phyloP scores from a whole-genome alignment of 1,284 basidiomycete species.

The Trichosporon ovoides region DNA sequence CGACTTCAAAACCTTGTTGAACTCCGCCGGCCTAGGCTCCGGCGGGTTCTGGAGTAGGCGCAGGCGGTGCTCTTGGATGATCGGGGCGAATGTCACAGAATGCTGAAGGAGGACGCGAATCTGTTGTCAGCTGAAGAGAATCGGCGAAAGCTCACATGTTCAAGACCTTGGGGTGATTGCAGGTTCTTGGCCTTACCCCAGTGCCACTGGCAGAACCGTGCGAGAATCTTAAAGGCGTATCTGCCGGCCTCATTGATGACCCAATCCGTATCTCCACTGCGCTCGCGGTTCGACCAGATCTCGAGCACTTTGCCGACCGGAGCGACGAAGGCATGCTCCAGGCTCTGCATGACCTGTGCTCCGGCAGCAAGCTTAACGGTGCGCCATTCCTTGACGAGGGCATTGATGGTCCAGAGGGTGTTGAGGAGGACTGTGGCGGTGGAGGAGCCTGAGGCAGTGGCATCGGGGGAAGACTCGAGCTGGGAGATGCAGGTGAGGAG shows the following conservation, averaged over 20 bases:
- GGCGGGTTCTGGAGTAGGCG: constrained; percentile 26
- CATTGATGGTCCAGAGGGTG: constrained; percentile 48
- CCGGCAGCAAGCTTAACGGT: constrained; percentile 45
- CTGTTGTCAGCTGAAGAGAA: constrained; percentile 19
- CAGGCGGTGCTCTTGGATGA: constrained; percentile 40
- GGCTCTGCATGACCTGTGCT: constrained; percentile 38
- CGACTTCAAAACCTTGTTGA: constrained; percentile 28
- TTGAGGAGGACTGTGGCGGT: constrained; percentile 44
- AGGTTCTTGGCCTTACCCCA: constrained; percentile 43
- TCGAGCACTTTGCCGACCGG: constrained; percentile 37
- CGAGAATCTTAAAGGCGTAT: constrained; percentile 48
- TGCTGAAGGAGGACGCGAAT: constrained; percentile 36
- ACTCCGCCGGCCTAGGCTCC: constrained; percentile 16
- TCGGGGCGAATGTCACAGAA: constrained; percentile 39
- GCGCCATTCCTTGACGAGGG: constrained; percentile 48
- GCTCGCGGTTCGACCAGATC: constrained; percentile 34
- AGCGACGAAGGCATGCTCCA: constrained; percentile 35
- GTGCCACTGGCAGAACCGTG: constrained; percentile 42
- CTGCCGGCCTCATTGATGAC: constrained; percentile 43
- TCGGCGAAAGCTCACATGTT: constrained; percentile 31
- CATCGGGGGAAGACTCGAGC: constrained; percentile 17
- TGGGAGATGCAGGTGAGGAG: constrained; percentile 36
- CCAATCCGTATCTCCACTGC: constrained; percentile 36
- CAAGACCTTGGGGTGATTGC: constrained; percentile 31
- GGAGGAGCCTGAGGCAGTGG: constrained; percentile 22